Conservation (phyloP, 176 grass and related monocot species). For the Oryza punctata region DNA sequence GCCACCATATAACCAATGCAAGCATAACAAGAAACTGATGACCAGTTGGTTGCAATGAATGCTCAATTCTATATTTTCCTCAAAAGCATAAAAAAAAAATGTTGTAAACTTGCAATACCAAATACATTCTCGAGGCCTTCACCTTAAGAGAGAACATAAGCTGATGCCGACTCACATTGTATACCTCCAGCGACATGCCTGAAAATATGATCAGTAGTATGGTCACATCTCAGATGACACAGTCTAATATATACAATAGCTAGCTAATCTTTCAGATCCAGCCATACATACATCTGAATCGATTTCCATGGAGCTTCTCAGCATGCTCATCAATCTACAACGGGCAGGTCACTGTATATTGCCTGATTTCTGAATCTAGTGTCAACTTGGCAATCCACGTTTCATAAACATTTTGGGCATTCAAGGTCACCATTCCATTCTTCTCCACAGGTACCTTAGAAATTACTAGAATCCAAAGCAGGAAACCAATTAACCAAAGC, state of each 20-base stretch:
- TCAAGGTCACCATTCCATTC: slow-evolving; percentile 66
- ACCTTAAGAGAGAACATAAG: slow-evolving; percentile 86
- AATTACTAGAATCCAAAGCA: neutral
- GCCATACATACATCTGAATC: slow-evolving; percentile 66
- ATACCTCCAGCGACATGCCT: slow-evolving; percentile 93
- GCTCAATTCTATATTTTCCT: neutral
- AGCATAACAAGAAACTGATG: slow-evolving; percentile 23
- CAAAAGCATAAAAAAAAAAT: too few species aligned
- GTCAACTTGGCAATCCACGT: slow-evolving; percentile 83
- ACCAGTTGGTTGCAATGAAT: slow-evolving; percentile 1
- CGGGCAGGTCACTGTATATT: slow-evolving; percentile 57
- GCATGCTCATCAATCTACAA: slow-evolving; percentile 83
- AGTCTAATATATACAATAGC: neutral
- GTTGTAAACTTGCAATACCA: slow-evolving; percentile 38
- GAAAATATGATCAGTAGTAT: slow-evolving; percentile 12
- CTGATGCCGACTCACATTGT: slow-evolving; percentile 87
- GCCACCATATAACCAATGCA: slow-evolving; percentile 32
- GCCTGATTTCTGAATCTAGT: too few species aligned
- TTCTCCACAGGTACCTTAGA: slow-evolving; percentile 17
- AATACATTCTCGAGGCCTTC: slow-evolving; percentile 83
- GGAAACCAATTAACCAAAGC: neutral
- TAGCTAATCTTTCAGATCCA: neutral
- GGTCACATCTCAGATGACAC: slow-evolving; percentile 6
- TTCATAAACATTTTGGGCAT: slow-evolving; percentile 89
- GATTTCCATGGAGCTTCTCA: slow-evolving; percentile 69